Conservation (phyloP, 1,284 basidiomycete genomes). For the Anthracocystis setariae region DNA sequence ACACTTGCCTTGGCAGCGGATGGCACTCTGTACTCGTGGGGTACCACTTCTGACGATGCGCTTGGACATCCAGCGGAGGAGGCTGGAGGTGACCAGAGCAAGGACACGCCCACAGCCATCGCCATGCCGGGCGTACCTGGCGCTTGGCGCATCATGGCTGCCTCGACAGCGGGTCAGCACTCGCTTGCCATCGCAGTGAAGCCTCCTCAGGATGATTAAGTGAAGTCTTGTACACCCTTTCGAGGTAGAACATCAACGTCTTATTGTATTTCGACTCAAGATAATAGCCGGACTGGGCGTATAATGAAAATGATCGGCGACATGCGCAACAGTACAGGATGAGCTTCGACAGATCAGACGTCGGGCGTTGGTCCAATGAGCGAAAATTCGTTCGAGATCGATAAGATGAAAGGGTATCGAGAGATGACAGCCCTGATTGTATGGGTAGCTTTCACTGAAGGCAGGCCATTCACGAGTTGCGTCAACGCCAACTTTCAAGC, state of each 20-base stretch:
- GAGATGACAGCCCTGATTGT: no score
- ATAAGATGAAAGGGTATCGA: no score
- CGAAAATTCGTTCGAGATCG: no score
- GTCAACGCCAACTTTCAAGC: no score
- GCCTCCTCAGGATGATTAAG: conserved; percentile 51
- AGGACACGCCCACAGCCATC: conserved; percentile 76
- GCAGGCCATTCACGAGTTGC: no score
- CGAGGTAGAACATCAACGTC: background rate
- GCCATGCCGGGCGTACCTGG: conserved; percentile 70
- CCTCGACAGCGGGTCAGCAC: conserved; percentile 71
- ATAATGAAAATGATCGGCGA: no score
- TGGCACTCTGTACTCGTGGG: conserved; percentile 87
- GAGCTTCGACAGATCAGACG: no score
- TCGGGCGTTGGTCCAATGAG: no score
- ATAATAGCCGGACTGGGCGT: no score
- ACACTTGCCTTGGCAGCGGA: conserved; percentile 81
- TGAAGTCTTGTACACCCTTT: background rate
- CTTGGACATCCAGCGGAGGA: conserved; percentile 69
- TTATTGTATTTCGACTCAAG: background rate
- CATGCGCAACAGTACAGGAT: no score
- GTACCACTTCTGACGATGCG: conserved; percentile 75
- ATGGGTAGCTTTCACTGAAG: no score
- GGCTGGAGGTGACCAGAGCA: conserved; percentile 68
- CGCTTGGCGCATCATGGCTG: conserved; percentile 68
- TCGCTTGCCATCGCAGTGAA: conserved; percentile 68